phyloP scores from a whole-genome alignment of 164 flowering plant genomes.

The Malania oleifera region DNA sequence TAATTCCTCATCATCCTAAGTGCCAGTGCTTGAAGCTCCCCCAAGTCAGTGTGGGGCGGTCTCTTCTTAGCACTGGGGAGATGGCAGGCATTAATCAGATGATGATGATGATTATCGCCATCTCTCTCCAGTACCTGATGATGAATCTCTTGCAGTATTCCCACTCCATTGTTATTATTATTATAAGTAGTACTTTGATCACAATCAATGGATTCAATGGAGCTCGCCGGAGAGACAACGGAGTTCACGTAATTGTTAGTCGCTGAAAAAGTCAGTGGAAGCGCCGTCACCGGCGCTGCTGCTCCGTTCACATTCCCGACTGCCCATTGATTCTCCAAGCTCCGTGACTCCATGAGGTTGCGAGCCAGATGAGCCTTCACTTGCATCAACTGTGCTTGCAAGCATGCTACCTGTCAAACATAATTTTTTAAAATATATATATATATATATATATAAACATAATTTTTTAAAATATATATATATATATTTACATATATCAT shows the following conservation, averaged over 20 bases:
- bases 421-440: background rate
- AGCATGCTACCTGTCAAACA: constrained; percentile 49
- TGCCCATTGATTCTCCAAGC: constrained; percentile 36
- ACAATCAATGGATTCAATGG: constrained; percentile 44
- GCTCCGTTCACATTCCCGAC: constrained; percentile 15
- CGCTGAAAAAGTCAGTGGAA: constrained; percentile 17
- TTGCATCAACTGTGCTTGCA: constrained; percentile 84
- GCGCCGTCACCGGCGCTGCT: too few species aligned
- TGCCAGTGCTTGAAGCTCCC: constrained; percentile 79
- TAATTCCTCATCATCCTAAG: constrained; percentile 75
- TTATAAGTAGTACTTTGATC: too few species aligned
- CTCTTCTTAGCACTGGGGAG: constrained; percentile 35
- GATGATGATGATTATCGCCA: too few species aligned
- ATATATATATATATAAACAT: background rate
- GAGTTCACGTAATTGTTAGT: constrained; percentile 24
- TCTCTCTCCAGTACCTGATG: too few species aligned
- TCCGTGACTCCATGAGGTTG: constrained; percentile 21
- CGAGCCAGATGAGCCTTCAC: constrained; percentile 55
- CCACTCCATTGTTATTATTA: constrained; percentile 12
- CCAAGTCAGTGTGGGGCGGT: constrained; percentile 41
- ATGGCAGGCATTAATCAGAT: too few species aligned
- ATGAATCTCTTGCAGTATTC: constrained; percentile 34
- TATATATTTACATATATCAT: too few species aligned
- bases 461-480: too few species aligned
- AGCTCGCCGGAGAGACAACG: constrained; percentile 58